Evolutionary conservation across 2,329 filamentous ascomycete genomes (phyloP).

Genomic region (Fusarium humuli): DNA sequence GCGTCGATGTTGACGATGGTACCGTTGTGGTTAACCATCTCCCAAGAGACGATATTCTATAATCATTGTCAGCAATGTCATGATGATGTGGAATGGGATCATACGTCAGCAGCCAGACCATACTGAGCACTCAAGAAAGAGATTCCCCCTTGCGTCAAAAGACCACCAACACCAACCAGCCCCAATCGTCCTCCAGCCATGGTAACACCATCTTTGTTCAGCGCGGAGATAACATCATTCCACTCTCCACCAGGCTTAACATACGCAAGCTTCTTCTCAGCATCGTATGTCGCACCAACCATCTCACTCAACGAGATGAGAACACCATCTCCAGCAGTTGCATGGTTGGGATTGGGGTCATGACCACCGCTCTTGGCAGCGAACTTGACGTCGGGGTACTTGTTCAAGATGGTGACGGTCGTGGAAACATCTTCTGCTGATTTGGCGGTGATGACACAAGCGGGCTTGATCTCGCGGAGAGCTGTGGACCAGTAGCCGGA

Average conservation of each 20-base stretch:
- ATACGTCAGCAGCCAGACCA: slow-evolving; percentile 26
- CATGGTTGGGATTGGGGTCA: slow-evolving; percentile 19
- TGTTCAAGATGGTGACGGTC: slow-evolving; percentile 16
- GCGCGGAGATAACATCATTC: slow-evolving; percentile 22
- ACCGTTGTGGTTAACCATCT: slow-evolving; percentile 19
- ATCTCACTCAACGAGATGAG: slow-evolving; percentile 20
- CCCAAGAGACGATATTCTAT: slow-evolving; percentile 20
- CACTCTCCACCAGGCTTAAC: slow-evolving; percentile 30
- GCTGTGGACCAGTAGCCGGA: slow-evolving; percentile 12
- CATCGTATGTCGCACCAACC: slow-evolving; percentile 12
- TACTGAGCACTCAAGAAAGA: slow-evolving; percentile 27
- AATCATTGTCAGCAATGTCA: background rate
- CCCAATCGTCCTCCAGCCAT: slow-evolving; percentile 15
- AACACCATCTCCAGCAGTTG: slow-evolving; percentile 12
- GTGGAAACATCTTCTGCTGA: slow-evolving; percentile 11
- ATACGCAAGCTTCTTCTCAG: slow-evolving; percentile 12
- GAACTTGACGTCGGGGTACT: slow-evolving; percentile 26
- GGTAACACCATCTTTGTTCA: slow-evolving; percentile 5
- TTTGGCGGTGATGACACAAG: slow-evolving; percentile 8
- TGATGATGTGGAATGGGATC: accelerated
- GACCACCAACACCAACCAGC: slow-evolving; percentile 26
- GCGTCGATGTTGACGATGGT: slow-evolving; percentile 18
- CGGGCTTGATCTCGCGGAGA: slow-evolving; percentile 6
- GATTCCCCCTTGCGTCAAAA: slow-evolving; percentile 10
- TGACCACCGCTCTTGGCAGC: slow-evolving; percentile 23